These are phyloP conservation scores for Daldinia caldariorum DNA, from an alignment of 495 filamentous ascomycete genomes.

Conservation along the genomic window DNA sequence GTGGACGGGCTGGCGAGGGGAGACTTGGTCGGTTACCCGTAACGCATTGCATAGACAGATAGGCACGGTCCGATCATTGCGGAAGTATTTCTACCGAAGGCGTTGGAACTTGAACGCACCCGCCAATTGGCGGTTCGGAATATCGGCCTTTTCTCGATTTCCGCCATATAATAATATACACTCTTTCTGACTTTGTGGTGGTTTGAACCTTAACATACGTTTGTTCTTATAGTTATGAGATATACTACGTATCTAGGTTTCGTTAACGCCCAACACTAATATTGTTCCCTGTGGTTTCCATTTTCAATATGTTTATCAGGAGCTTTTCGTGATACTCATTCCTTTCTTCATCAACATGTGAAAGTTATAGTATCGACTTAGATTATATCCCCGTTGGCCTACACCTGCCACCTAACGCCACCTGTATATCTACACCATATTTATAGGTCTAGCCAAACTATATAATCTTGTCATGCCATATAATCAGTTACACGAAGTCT, in stretches of 20 bases:
- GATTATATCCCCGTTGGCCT: not conserved
- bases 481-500: not conserved
- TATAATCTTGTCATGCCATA: not conserved
- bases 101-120: constrained; percentile 15
- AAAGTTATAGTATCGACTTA: constrained; percentile 6
- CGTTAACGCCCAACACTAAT: not conserved
- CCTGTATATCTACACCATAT: not conserved
- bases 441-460: not conserved
- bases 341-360: not conserved
- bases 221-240: not conserved
- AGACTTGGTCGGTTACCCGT: constrained; percentile 8
- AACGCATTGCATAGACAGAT: constrained; percentile 19
- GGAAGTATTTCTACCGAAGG: constrained; percentile 35
- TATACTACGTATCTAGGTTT: constrained; percentile 6
- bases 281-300: not conserved
- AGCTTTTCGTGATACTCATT: not conserved
- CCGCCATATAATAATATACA: constrained; percentile 10
- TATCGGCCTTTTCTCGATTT: constrained; percentile 21
- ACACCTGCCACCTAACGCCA: not conserved
- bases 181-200: not conserved
- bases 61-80: constrained; percentile 25
- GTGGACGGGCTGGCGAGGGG: constrained; percentile 28
- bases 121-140: constrained; percentile 27
- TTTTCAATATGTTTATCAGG: constrained; percentile 2
- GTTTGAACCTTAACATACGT: constrained; percentile 4